These are phyloP conservation scores for Paecilomyces dactylethromorphus DNA, from an alignment of 2,329 filamentous ascomycete genomes.

Conservation along the genomic window DNA sequence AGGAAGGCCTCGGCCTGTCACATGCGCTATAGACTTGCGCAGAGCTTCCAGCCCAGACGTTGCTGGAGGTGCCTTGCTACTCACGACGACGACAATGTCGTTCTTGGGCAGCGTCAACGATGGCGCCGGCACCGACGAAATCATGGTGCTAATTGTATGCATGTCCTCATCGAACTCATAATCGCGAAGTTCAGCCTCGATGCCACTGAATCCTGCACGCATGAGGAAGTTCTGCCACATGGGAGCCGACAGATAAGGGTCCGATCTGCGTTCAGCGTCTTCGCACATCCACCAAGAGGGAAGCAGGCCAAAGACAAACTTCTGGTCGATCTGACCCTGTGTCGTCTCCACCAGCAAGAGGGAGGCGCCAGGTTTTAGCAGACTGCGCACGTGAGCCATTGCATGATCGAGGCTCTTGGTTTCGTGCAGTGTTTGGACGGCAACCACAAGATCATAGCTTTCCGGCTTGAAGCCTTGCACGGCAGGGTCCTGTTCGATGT, in stretches of 20 bases:
- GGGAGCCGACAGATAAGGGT: neutral
- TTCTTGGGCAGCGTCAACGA: neutral
- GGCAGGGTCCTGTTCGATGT: conserved; percentile 25
- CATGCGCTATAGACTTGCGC: neutral
- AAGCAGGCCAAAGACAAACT: conserved; percentile 11
- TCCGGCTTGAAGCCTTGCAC: conserved; percentile 28
- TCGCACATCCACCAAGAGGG: conserved; percentile 19
- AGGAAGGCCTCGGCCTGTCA: neutral
- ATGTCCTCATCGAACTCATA: neutral
- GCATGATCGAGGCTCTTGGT: conserved; percentile 19
- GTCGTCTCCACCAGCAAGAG: conserved; percentile 37
- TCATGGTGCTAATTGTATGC: neutral
- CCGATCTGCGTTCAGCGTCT: conserved; percentile 2
- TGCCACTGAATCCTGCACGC: neutral
- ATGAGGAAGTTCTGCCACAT: neutral
- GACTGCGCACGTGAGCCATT: conserved; percentile 24
- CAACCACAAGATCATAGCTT: conserved; percentile 32
- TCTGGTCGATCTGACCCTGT: conserved; percentile 8
- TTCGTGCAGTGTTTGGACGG: conserved; percentile 33
- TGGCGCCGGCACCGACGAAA: neutral
- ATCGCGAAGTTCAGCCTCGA: neutral
- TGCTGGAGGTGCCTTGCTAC: neutral
- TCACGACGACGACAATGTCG: neutral
- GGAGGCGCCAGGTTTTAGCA: conserved; percentile 40
- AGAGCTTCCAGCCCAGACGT: neutral